phyloP scores from a whole-genome alignment of 768 basidiomycete species.

The Collybiopsis confluens region DNA sequence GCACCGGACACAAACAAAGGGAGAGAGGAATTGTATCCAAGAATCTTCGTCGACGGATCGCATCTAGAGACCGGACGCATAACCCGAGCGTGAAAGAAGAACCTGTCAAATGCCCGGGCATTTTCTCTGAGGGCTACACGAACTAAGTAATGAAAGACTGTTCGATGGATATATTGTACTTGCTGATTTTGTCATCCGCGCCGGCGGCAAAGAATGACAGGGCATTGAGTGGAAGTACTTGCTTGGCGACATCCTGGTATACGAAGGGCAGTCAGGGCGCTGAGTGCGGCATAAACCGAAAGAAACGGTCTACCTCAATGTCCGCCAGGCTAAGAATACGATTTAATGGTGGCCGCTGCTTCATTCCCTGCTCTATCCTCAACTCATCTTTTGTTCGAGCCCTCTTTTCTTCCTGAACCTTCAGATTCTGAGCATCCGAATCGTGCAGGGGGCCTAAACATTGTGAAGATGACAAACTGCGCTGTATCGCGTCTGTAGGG shows the following conservation, averaged over 20 bases:
- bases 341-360: slow-evolving; percentile 58
- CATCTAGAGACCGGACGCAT: slow-evolving; percentile 62
- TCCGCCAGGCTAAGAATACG: slow-evolving; percentile 75
- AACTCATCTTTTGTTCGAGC: slow-evolving; percentile 65
- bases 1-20: slow-evolving; percentile 84
- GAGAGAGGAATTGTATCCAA: slow-evolving; percentile 66
- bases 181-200: slow-evolving; percentile 81
- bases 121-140: slow-evolving; percentile 60
- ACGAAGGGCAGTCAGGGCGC: slow-evolving; percentile 1
- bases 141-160: background rate
- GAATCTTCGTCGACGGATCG: slow-evolving; percentile 68
- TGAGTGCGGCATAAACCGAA: background rate
- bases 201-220: slow-evolving; percentile 84
- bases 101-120: slow-evolving; percentile 72
- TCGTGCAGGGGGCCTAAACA: slow-evolving; percentile 65
- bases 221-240: slow-evolving; percentile 69
- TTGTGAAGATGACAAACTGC: slow-evolving; percentile 63
- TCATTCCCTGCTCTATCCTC: slow-evolving; percentile 58
- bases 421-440: slow-evolving; percentile 35
- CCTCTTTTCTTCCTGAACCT: slow-evolving; percentile 32
- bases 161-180: slow-evolving; percentile 17
- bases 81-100: slow-evolving; percentile 85
- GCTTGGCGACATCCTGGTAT: slow-evolving; percentile 61
- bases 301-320: slow-evolving; percentile 58
- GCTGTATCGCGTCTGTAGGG: slow-evolving; percentile 74